Evolutionary conservation across 768 basidiomycete genomes (phyloP), one percentile per base, ranked within the genome.

Genomic region (Termitomyces titanicus): DNA sequence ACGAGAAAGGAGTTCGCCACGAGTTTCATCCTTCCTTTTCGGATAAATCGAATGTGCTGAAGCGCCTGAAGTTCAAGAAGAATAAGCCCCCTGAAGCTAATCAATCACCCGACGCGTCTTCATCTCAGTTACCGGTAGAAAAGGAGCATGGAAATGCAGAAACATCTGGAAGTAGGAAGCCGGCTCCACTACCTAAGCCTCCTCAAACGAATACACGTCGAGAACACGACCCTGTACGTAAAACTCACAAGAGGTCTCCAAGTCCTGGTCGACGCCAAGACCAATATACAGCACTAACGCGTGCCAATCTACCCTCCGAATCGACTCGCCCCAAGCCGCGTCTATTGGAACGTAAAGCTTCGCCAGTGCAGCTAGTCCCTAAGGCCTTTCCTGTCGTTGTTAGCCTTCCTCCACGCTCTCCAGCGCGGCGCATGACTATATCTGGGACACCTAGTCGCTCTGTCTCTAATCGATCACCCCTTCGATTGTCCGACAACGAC

Each of bases 21-120:
- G 0, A 52, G 8, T 48, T 5, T 45, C 44, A 44, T 25, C 37
- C 48, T 17, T n/a, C 43, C 9, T 47, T 13, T 11, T 27, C 39
- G 37, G 37, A 55, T 25, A 49, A 39, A n/a, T n/a, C 52, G 20
- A 47, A 40, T 24, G 56, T 51, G 17, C 38, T 63, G 27, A 67
- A 68, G 49, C 39, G 9, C 5, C 54, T 72, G 25, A 74, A 68
- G 56, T 78, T 75, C 58, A 74, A 57, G 13, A 78, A 63, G 63
- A 76, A 64, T 24, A 74, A 68, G 54, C 6, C 47, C 4, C 10
- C 35, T 31, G 42, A 27, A 11, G 63, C 59, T 27, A 51, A 22
- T 15, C 33, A 50, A 52, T 11, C 42, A 25, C 31, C 4, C 1
- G 57, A 51, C 50, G 25, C 24, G 39, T 51, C 49, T 40, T 39